Conservation (phyloP, 495 filamentous ascomycete species). For the Aspergillus incahuasiensis region DNA sequence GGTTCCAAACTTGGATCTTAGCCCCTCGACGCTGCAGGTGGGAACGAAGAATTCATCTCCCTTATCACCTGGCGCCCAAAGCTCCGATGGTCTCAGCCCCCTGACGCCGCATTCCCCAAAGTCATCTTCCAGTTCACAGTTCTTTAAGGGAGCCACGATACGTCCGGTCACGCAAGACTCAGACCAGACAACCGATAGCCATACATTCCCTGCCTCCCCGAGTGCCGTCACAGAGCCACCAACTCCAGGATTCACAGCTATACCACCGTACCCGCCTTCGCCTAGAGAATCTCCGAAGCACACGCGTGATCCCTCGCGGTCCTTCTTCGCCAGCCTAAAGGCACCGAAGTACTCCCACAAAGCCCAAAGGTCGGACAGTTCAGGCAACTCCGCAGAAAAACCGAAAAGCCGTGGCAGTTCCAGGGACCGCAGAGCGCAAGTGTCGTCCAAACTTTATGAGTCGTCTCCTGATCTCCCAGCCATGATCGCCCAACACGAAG, state of each 20-base stretch:
- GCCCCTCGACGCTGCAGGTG: conserved; percentile 29
- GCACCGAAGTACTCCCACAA: conserved; percentile 51
- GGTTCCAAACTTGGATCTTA: conserved; percentile 44
- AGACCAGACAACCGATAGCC: conserved; percentile 29
- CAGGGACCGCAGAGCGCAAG: conserved; percentile 34
- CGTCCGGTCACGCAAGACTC: conserved; percentile 43
- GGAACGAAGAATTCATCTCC: conserved; percentile 33
- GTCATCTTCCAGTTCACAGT: conserved; percentile 38
- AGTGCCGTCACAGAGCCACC: conserved; percentile 24
- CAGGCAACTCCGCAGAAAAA: conserved; percentile 34
- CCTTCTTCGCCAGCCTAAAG: conserved; percentile 54
- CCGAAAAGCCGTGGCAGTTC: conserved; percentile 44
- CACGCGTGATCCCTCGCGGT: conserved; percentile 49
- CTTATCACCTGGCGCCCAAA: conserved; percentile 34
- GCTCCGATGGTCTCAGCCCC: conserved; percentile 39
- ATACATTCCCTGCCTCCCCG: conserved; percentile 31
- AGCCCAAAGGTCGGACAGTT: conserved; percentile 38
- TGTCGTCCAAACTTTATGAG: conserved; percentile 32
- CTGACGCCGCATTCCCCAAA: conserved; percentile 42
- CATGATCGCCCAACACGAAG: conserved; percentile 29
- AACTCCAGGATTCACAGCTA: conserved; percentile 49
- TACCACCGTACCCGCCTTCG: conserved; percentile 51
- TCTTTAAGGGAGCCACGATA: conserved; percentile 41
- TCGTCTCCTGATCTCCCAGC: conserved; percentile 41
- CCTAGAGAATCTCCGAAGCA: conserved; percentile 46